A percentile compares a stretch with the other conserved stretches of the same genome.
Evolutionary conservation across 2,329 filamentous ascomycete species (phyloP).

Genomic region (Ophiocordyceps australis): DNA sequence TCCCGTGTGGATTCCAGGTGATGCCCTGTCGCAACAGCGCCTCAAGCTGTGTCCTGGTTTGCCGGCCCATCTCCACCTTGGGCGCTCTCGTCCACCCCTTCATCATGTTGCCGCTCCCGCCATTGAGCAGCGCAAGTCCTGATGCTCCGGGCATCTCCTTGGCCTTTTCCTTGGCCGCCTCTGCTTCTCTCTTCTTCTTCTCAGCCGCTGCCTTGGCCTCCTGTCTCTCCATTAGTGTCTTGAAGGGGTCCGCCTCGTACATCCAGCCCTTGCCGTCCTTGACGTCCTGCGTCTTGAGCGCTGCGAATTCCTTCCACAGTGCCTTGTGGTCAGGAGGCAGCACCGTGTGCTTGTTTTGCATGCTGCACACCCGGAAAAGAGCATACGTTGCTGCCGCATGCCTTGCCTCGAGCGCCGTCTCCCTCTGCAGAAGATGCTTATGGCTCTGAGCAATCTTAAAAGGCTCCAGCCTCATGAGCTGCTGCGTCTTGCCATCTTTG

Average conservation of each 20-base stretch:
- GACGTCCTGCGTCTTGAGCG: constrained; percentile 64
- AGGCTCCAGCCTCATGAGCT: constrained; percentile 55
- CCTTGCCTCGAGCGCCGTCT: constrained; percentile 73
- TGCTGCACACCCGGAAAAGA: constrained; percentile 80
- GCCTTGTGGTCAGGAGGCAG: constrained; percentile 79
- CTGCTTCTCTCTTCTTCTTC: constrained; percentile 60
- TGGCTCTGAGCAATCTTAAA: constrained; percentile 66
- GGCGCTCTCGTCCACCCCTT: constrained; percentile 72
- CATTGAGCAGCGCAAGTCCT: constrained; percentile 31
- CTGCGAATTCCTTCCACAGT: constrained; percentile 81
- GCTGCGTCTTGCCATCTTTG: constrained; percentile 66
- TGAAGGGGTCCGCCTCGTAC: constrained; percentile 92
- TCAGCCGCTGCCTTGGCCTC: constrained; percentile 58
- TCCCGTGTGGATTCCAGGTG: constrained; percentile 70
- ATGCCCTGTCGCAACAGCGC: constrained; percentile 58
- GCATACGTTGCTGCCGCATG: constrained; percentile 89
- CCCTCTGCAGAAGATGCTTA: constrained; percentile 55
- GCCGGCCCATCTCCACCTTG: constrained; percentile 83
- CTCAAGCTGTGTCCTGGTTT: constrained; percentile 64
- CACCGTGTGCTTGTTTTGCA: constrained; percentile 91
- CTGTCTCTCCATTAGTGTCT: constrained; percentile 59
- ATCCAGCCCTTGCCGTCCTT: constrained; percentile 67
- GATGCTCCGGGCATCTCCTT: constrained; percentile 42
- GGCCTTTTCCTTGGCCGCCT: constrained; percentile 49
- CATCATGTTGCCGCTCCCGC: constrained; percentile 28